Percentiles rank a stretch among this genome's conserved stretches.
Conservation (phyloP, 2,329 filamentous ascomycete species). For the Cordyceps militaris region DNA sequence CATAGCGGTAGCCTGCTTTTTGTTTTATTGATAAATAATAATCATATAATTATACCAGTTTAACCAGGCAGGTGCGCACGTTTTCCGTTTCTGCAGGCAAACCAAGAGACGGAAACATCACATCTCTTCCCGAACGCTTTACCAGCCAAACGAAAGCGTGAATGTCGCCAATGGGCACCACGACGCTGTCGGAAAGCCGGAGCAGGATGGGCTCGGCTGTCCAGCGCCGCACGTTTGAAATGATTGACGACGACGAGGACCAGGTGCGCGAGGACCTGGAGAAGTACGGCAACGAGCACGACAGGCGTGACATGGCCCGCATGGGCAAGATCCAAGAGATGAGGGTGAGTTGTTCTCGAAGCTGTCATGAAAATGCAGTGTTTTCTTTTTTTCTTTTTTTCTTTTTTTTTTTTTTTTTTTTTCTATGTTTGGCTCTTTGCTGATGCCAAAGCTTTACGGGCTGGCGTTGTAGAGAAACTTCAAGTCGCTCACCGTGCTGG, state of each 20-base stretch:
- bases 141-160: too few species aligned
- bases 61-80: too few species aligned
- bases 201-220: not conserved
- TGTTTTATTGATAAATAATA: too few species aligned
- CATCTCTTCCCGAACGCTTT: too few species aligned
- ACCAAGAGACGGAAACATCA: too few species aligned
- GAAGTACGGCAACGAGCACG: constrained; percentile 19
- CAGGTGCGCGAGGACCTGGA: not conserved
- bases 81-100: too few species aligned
- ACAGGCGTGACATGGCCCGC: constrained; percentile 38
- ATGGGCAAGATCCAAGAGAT: constrained; percentile 45
- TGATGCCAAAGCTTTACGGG: not conserved
- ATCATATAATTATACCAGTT: too few species aligned
- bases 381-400: too few species aligned
- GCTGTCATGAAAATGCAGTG: too few species aligned
- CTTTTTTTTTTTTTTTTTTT: constrained; percentile 4
- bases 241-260: constrained; percentile 22
- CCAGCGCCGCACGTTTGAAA: constrained; percentile 9
- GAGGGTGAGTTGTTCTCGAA: constrained; percentile 23
- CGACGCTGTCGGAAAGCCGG: not conserved
- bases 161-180: not conserved
- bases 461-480: constrained; percentile 26
- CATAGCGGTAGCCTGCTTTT: too few species aligned
- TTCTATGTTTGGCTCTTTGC: too few species aligned
- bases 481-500: constrained; percentile 32